Evolutionary conservation across 2,329 filamentous ascomycete species (phyloP).

Genomic region (Aureobasidium melanogenum): DNA sequence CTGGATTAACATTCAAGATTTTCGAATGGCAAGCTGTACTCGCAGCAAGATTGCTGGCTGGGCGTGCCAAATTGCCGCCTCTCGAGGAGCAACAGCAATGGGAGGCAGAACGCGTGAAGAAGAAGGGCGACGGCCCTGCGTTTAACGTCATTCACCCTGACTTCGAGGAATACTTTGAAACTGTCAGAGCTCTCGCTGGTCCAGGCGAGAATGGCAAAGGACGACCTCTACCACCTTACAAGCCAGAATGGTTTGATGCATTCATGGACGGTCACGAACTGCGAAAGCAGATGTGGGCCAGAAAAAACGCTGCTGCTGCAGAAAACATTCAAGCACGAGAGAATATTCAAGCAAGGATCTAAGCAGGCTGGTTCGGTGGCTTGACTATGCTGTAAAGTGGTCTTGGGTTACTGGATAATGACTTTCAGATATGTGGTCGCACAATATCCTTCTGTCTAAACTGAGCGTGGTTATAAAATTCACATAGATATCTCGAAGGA

Average conservation of each 20-base stretch:
- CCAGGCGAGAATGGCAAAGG: slow-evolving; percentile 34
- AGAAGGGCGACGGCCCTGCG: slow-evolving; percentile 46
- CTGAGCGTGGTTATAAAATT: too few species aligned
- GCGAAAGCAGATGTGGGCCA: slow-evolving; percentile 13
- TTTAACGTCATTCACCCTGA: slow-evolving; percentile 53
- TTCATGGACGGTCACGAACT: slow-evolving; percentile 13
- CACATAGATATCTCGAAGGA: too few species aligned
- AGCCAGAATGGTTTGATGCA: slow-evolving; percentile 11
- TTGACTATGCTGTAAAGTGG: not conserved
- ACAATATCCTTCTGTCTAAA: not conserved
- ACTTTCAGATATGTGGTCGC: not conserved
- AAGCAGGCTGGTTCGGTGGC: not conserved
- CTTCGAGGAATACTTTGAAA: slow-evolving; percentile 58
- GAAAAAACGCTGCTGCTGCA: slow-evolving; percentile 8
- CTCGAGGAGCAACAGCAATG: slow-evolving; percentile 43
- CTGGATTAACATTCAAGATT: slow-evolving; percentile 57
- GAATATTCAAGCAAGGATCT: not conserved
- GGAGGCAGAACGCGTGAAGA: slow-evolving; percentile 47
- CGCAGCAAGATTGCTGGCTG: slow-evolving; percentile 50
- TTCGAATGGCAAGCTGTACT: slow-evolving; percentile 62
- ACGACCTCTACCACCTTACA: slow-evolving; percentile 25
- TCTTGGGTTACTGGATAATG: not conserved
- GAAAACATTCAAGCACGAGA: too few species aligned
- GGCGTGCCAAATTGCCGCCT: slow-evolving; percentile 43
- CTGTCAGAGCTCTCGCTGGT: slow-evolving; percentile 42